Conservation (phyloP, 2,329 filamentous ascomycete species). For the Arthroderma uncinatum region DNA sequence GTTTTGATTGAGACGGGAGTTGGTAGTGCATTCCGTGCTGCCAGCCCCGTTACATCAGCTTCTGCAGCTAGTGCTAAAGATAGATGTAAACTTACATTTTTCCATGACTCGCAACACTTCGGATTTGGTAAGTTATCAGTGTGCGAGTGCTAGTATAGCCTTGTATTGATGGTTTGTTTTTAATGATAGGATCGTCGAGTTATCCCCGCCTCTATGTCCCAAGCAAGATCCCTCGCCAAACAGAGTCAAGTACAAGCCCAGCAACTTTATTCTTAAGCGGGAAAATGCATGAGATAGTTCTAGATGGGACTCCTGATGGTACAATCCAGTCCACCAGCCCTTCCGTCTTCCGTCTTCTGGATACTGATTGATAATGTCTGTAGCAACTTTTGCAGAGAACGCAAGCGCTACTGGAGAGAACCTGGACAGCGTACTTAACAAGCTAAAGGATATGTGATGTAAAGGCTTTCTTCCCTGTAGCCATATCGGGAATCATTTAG, state of each 20-base stretch:
- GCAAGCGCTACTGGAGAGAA: conserved; percentile 15
- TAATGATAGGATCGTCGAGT: conserved; percentile 14
- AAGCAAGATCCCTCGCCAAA: conserved; percentile 16
- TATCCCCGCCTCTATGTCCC: conserved; percentile 20
- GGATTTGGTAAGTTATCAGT: conserved; percentile 16
- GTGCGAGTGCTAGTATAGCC: neutral
- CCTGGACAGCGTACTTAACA: conserved; percentile 12
- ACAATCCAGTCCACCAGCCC: too few relatives aligned
- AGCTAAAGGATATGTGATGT: conserved; percentile 19
- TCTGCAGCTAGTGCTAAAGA: conserved; percentile 14
- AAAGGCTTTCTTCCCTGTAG: too few relatives aligned
- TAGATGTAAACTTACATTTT: conserved; percentile 21
- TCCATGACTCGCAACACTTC: conserved; percentile 21
- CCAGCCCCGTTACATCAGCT: conserved; percentile 7
- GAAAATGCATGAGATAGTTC: conserved; percentile 21
- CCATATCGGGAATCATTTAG: too few relatives aligned
- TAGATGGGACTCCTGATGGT: conserved; percentile 22
- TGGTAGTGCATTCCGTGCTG: conserved; percentile 18
- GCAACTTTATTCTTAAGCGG: conserved; percentile 12
- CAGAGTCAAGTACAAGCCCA: conserved; percentile 15
- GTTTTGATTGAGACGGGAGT: conserved; percentile 17
- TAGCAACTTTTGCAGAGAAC: conserved; percentile 19
- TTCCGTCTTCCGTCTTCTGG: conserved; percentile 6
- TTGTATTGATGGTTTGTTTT: conserved; percentile 3
- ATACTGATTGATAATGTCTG: conserved; percentile 8